phyloP scores from a whole-genome alignment of 2,329 filamentous ascomycete species.

The Fusarium staphyleae region DNA sequence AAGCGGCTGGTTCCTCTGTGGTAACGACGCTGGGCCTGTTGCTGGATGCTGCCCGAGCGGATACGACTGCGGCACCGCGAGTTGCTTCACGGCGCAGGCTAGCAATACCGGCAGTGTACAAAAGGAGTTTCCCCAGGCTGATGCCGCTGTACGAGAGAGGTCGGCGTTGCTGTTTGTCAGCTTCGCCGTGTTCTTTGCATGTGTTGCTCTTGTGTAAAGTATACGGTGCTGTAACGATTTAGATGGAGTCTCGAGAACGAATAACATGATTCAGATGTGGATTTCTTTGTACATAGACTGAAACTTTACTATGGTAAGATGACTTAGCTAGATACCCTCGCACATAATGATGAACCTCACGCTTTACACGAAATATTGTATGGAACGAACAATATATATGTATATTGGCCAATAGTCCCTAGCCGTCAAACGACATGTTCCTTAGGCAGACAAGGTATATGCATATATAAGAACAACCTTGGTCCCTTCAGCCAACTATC shows the following conservation, averaged over 20 bases:
- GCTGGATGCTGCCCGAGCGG: constrained; percentile 86
- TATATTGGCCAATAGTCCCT: neutral
- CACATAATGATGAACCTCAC: neutral
- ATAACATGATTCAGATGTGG: neutral
- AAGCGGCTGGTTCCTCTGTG: constrained; percentile 78
- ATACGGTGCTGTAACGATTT: constrained; percentile 1
- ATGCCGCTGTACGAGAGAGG: neutral
- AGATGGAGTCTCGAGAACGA: constrained; percentile 7
- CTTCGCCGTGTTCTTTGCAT: constrained; percentile 3
- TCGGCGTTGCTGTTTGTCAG: constrained; percentile 20
- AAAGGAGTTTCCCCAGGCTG: constrained; percentile 56
- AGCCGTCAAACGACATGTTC: no score
- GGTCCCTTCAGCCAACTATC: neutral
- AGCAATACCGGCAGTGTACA: constrained; percentile 64
- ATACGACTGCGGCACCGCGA: constrained; percentile 74
- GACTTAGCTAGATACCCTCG: constrained; percentile 22
- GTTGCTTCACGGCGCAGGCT: constrained; percentile 67
- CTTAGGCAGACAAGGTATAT: no score
- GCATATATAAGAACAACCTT: neutral
- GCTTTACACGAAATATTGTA: neutral
- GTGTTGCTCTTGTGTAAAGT: constrained; percentile 16
- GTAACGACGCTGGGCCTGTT: constrained; percentile 61
- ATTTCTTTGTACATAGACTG: constrained; percentile 13
- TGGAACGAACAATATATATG: neutral
- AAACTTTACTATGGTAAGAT: constrained; percentile 9